phyloP scores from a whole-genome alignment of 139 green algal species.

The Nannochloris sp. region DNA sequence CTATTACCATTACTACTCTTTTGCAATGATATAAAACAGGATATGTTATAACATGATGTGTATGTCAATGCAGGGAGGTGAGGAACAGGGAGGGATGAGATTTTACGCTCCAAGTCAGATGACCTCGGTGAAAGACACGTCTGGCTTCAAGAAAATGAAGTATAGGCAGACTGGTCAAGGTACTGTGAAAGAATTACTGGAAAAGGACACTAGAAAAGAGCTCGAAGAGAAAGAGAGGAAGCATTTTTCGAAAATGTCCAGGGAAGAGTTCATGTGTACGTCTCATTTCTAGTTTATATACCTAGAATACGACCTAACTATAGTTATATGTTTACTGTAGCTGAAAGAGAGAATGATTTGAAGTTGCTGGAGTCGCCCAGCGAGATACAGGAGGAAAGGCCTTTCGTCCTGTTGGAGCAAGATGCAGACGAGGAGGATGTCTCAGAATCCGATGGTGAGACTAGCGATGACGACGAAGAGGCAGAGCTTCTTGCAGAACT shows the following conservation, averaged over 20 bases:
- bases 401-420: slow-evolving; percentile 61
- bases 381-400: background rate
- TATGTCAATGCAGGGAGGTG: slow-evolving; percentile 40
- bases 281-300: no score
- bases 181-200: slow-evolving; percentile 30
- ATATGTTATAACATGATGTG: background rate
- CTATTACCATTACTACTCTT: background rate
- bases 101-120: slow-evolving; percentile 56
- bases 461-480: slow-evolving; percentile 74
- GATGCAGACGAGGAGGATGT: slow-evolving; percentile 35
- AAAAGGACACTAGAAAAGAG: slow-evolving; percentile 49
- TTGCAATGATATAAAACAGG: background rate
- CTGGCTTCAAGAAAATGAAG: slow-evolving; percentile 69
- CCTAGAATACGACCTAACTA: no score
- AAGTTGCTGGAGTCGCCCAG: slow-evolving; percentile 53
- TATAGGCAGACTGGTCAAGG: slow-evolving; percentile 59
- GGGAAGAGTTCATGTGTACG: slow-evolving; percentile 7
- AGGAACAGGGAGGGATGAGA: slow-evolving; percentile 77
- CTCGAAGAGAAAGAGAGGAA: slow-evolving; percentile 73
- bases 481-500: slow-evolving; percentile 89
- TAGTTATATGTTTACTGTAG: slow-evolving; percentile 24
- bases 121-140: slow-evolving; percentile 57
- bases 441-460: slow-evolving; percentile 18
- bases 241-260: slow-evolving; percentile 47
- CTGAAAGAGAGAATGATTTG: slow-evolving; percentile 67